These are phyloP conservation scores for Cardiosporidium cionae DNA, from an alignment of 169 alveolate genomes.

Conservation along the genomic window DNA sequence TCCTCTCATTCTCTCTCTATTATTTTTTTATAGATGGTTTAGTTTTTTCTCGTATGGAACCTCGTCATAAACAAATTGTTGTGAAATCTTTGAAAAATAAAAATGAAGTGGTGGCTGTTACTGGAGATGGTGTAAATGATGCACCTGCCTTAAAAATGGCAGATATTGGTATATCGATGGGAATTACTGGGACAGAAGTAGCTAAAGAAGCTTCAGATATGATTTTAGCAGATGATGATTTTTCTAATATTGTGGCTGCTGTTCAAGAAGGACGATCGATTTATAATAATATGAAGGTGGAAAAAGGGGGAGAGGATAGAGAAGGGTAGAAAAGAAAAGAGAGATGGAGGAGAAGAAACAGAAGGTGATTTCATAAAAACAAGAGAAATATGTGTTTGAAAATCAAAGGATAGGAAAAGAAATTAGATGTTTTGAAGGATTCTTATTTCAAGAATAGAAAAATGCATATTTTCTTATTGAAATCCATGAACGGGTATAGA, in stretches of 20 bases:
- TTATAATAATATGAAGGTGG: slow-evolving; percentile 96
- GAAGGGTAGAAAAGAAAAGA: not conserved
- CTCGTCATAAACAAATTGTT: slow-evolving; percentile 93
- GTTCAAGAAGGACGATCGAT: slow-evolving; percentile 98
- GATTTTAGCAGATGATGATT: slow-evolving; percentile 97
- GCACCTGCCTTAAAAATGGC: slow-evolving; percentile 99
- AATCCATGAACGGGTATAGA: not conserved
- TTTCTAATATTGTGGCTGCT: slow-evolving; percentile 97
- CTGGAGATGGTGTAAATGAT: slow-evolving; percentile 99
- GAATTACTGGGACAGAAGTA: slow-evolving; percentile 98
- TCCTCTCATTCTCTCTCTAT: not conserved
- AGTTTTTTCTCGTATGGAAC: slow-evolving; percentile 97
- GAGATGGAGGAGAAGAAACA: not conserved
- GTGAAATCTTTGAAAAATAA: slow-evolving; percentile 83
- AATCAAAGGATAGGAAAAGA: not conserved
- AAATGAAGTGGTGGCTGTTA: slow-evolving; percentile 92
- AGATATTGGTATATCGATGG: slow-evolving; percentile 98
- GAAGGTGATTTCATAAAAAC: not conserved
- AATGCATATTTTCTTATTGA: not conserved
- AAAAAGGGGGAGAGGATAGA: too few species aligned
- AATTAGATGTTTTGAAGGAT: not conserved
- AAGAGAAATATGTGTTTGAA: not conserved
- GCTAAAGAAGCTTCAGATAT: slow-evolving; percentile 99
- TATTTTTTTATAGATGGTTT: not conserved
- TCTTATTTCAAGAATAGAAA: not conserved